Evolutionary conservation across 768 basidiomycete genomes (phyloP).

Genomic region (Ramaria sp.): DNA sequence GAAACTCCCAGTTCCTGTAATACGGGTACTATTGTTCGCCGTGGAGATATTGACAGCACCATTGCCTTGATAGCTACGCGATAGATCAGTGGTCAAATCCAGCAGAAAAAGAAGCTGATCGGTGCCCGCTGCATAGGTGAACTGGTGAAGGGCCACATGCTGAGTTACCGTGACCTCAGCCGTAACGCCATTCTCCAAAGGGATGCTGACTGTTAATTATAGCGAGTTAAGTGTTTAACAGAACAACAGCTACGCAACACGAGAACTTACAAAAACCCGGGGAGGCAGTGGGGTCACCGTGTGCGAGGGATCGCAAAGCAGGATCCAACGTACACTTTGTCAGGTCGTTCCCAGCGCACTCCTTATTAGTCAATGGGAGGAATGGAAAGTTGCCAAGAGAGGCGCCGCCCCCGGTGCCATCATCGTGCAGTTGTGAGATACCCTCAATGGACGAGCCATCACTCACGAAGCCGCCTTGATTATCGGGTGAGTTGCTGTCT

Average conservation of each 20-base stretch:
- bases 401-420: constrained; percentile 12
- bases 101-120: constrained; percentile 8
- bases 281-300: constrained; percentile 22
- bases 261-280: constrained; percentile 41
- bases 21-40: constrained; percentile 3
- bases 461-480: constrained; percentile 12
- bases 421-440: constrained; percentile 12
- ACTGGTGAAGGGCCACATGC: constrained; percentile 11
- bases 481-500: constrained; percentile 10
- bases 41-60: neutral
- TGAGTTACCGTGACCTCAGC: constrained; percentile 12
- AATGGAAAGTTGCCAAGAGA: constrained; percentile 10
- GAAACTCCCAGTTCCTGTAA: constrained; percentile 9
- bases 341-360: constrained; percentile 4
- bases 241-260: neutral
- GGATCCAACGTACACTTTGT: constrained; percentile 4
- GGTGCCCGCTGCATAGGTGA: constrained; percentile 8
- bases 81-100: constrained; percentile 10
- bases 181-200: constrained; percentile 8
- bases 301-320: neutral
- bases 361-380: neutral
- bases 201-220: constrained; percentile 7
- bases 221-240: neutral
- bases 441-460: constrained; percentile 10
- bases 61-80: constrained; percentile 11